phyloP scores from a whole-genome alignment of 2,329 filamentous ascomycete genomes.

The Trichoderma pleuroti region DNA sequence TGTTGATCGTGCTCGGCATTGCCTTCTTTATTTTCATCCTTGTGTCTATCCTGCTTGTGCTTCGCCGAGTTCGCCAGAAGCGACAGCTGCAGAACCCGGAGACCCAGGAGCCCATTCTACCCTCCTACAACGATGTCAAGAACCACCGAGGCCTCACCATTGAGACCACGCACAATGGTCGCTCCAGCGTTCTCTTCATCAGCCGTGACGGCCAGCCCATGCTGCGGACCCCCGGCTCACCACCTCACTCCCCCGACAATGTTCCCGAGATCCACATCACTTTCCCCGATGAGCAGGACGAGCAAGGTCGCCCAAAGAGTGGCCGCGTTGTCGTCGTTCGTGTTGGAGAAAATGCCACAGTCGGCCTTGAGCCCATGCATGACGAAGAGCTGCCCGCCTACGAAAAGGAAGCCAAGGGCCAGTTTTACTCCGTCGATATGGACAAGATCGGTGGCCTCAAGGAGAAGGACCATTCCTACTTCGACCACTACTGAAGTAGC shows the following conservation, averaged over 20 bases:
- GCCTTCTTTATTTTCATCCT: conserved; percentile 69
- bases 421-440: conserved; percentile 92
- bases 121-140: conserved; percentile 64
- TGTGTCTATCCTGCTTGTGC: conserved; percentile 63
- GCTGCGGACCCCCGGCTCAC: conserved; percentile 69
- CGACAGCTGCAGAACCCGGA: conserved; percentile 47
- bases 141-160: conserved; percentile 52
- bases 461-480: conserved; percentile 66
- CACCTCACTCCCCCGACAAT: conserved; percentile 74
- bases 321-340: conserved; percentile 89
- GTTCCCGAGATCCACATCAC: conserved; percentile 97
- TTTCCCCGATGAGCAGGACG: conserved; percentile 93
- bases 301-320: conserved; percentile 73
- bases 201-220: conserved; percentile 73
- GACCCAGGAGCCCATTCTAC: conserved; percentile 48
- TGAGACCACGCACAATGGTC: conserved; percentile 52
- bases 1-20: conserved; percentile 76
- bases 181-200: conserved; percentile 71
- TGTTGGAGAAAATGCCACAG: conserved; percentile 77
- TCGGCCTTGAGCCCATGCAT: conserved; percentile 84
- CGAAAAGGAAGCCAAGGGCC: conserved; percentile 70
- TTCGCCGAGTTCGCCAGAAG: conserved; percentile 62
- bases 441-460: conserved; percentile 91
- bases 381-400: conserved; percentile 83
- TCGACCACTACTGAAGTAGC: conserved; percentile 31